These are phyloP conservation scores for Phytophthora meadii DNA, from an alignment of 352 stramenopile genomes.

Conservation along the genomic window DNA sequence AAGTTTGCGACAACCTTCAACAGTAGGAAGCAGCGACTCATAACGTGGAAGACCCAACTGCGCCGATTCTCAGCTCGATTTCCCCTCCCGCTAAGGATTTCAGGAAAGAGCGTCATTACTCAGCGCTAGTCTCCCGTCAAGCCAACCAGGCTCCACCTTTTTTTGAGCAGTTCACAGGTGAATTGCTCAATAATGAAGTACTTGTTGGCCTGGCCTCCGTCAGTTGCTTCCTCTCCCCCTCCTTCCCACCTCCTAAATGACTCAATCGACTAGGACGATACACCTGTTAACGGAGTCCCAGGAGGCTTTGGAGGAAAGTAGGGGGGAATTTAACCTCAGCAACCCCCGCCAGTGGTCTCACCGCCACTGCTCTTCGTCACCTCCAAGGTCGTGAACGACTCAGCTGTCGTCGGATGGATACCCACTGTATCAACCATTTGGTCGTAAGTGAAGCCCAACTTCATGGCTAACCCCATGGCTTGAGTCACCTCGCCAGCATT, in stretches of 20 bases:
- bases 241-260: slow-evolving; percentile 28
- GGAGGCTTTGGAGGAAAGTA: slow-evolving; percentile 51
- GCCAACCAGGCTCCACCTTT: slow-evolving; percentile 10
- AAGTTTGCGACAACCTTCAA: not conserved
- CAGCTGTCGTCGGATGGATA: slow-evolving; percentile 97
- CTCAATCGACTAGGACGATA: slow-evolving; percentile 10
- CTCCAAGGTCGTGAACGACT: slow-evolving; percentile 95
- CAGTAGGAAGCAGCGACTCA: slow-evolving; percentile 30
- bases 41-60: slow-evolving; percentile 17
- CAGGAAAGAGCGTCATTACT: slow-evolving; percentile 84
- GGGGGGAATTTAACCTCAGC: slow-evolving; percentile 95
- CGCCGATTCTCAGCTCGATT: slow-evolving; percentile 73
- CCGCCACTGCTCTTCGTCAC: slow-evolving; percentile 96
- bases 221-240: slow-evolving; percentile 37
- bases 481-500: slow-evolving; percentile 97
- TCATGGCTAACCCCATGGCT: slow-evolving; percentile 95
- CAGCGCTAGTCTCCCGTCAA: slow-evolving; percentile 31
- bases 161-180: slow-evolving; percentile 5
- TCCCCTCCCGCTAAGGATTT: slow-evolving; percentile 75
- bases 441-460: slow-evolving; percentile 94
- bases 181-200: slow-evolving; percentile 7
- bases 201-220: slow-evolving; percentile 29
- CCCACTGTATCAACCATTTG: slow-evolving; percentile 94
- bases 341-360: slow-evolving; percentile 92
- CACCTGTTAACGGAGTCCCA: slow-evolving; percentile 20